Conservation (phyloP, 129 eudicot species). For the Mikania micrantha region DNA sequence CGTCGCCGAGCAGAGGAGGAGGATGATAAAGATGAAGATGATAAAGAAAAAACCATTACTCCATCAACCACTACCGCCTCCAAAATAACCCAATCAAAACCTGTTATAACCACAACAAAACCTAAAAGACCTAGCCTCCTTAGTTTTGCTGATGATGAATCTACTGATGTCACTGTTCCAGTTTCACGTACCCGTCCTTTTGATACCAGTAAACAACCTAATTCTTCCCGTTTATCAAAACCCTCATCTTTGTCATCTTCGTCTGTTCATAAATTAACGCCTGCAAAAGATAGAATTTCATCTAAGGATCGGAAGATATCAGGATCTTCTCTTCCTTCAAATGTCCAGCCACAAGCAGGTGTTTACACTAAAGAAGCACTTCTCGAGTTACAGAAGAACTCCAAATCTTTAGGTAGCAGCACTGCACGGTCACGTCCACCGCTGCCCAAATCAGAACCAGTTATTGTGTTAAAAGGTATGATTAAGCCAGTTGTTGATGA, state of each 20-base stretch:
- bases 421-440: conserved; percentile 27
- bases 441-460: conserved; percentile 39
- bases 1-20: conserved; percentile 80
- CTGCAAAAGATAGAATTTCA: conserved; percentile 43
- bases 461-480: conserved; percentile 56
- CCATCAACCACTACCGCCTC: conserved; percentile 16
- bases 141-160: conserved; percentile 67
- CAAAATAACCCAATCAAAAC: conserved; percentile 12
- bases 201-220: conserved; percentile 16
- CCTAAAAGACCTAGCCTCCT: conserved; percentile 67
- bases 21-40: conserved; percentile 43
- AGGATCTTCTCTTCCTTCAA: conserved; percentile 42
- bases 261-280: conserved; percentile 53
- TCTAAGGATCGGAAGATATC: background rate
- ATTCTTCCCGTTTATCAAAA: conserved; percentile 28
- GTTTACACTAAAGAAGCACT: conserved; percentile 76
- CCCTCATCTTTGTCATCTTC: conserved; percentile 23
- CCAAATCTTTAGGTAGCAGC: conserved; percentile 50
- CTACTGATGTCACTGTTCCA: background rate
- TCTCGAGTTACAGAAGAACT: conserved; percentile 73
- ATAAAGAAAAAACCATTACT: conserved; percentile 5
- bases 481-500: conserved; percentile 37
- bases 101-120: conserved; percentile 32
- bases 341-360: conserved; percentile 88
- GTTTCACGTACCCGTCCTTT: conserved; percentile 29